phyloP scores from a whole-genome alignment of 805 yeast species.

The Kuraishia floccosa region DNA sequence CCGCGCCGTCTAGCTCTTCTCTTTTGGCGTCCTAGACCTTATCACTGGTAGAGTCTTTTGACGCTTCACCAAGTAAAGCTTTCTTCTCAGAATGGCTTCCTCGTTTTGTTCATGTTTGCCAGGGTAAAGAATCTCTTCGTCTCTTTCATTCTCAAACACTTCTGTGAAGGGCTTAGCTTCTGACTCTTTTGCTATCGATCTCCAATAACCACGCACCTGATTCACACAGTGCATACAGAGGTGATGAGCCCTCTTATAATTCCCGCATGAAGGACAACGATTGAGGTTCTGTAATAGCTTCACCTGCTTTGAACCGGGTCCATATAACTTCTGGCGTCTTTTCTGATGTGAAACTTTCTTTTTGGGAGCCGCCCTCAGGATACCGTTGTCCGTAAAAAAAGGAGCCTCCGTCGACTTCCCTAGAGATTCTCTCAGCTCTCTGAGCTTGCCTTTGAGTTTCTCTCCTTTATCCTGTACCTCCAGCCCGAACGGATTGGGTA shows the following conservation, averaged over 20 bases:
- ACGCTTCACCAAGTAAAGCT: slow-evolving; percentile 43
- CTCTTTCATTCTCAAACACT: slow-evolving; percentile 40
- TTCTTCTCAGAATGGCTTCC: slow-evolving; percentile 35
- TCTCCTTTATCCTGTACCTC: slow-evolving; percentile 7
- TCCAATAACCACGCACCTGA: slow-evolving; percentile 72
- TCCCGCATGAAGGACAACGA: slow-evolving; percentile 94
- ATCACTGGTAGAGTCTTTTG: slow-evolving; percentile 45
- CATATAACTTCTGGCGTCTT: slow-evolving; percentile 73
- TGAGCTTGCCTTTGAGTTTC: slow-evolving; percentile 11
- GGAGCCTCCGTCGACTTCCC: slow-evolving; percentile 24
- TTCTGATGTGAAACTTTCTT: slow-evolving; percentile 83
- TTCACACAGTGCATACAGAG: slow-evolving; percentile 88
- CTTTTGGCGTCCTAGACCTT: too few relatives aligned
- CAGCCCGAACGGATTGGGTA: slow-evolving; percentile 8
- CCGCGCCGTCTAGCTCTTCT: slow-evolving; percentile 12
- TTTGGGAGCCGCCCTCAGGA: slow-evolving; percentile 84
- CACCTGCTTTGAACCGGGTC: slow-evolving; percentile 74
- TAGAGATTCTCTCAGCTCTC: slow-evolving; percentile 26
- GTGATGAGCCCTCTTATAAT: slow-evolving; percentile 79
- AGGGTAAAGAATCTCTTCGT: slow-evolving; percentile 61
- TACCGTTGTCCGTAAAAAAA: slow-evolving; percentile 52
- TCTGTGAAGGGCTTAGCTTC: slow-evolving; percentile 13
- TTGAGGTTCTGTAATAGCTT: slow-evolving; percentile 67
- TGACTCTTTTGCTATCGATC: slow-evolving; percentile 24
- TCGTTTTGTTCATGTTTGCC: slow-evolving; percentile 44